Evolutionary conservation across 2,329 filamentous ascomycete genomes (phyloP), one percentile per base, ranked within the genome.

Genomic region (Penicillium sp.): DNA sequence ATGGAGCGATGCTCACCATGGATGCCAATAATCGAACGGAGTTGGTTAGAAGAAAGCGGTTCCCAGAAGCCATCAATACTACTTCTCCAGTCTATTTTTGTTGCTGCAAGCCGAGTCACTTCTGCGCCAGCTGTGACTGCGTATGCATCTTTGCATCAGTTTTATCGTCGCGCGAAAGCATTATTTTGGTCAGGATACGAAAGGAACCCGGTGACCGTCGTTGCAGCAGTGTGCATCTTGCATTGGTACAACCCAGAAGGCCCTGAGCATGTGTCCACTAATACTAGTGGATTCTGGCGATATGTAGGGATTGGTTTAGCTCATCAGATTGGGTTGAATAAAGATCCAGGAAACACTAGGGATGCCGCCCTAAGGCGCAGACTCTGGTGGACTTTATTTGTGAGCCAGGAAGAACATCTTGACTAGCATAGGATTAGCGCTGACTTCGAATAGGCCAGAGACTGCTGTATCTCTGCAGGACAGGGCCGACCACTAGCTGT

Each of bases 231-330:
- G 10, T 66, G 61, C 26, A 65, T 71, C 18, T 42, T 71, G 44
- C 69, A 71, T 52, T 71, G 69, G 69, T 70, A 67, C 49, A 70
- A 70, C 47, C 68, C 69, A 1, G 67, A 69, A 48, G 69, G 69
- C 0, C 69, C 69, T 1, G 69, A 71, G 47, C 68, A 70, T 47
- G 64, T 72, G 14, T 77, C 74, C 10, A 67, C 74, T 7, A 73
- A 78, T 55, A 77, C 73, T 0, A 77, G 75, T 50, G 70, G 73
- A 10, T 77, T 78, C 54, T 78, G 76, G 76, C 63, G 75, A 29
- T 68, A 73, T 19, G 71, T 76, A 26, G 73, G 72, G 35, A 70
- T 74, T 18, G 74, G 74, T 1, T 59, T 78, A 26, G 74, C 74
- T 2, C 75, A 76, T 62, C 75, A 78, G 51, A 67, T 77, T 51